phyloP scores from a whole-genome alignment of 208 protist genomes.

The Wallacemonas rigidus region DNA sequence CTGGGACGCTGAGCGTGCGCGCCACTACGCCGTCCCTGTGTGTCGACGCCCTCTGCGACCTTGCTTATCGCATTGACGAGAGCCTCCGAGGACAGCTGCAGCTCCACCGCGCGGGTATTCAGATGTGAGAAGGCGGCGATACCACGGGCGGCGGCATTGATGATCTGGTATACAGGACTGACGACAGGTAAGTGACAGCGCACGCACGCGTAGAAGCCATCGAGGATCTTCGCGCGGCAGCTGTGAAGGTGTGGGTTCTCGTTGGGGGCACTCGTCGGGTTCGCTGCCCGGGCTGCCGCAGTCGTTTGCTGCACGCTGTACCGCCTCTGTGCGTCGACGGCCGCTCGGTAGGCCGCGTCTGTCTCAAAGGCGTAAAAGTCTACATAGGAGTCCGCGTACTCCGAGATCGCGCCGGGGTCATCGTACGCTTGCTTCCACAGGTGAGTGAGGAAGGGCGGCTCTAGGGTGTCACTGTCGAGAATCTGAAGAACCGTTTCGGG shows the following conservation, averaged over 20 bases:
- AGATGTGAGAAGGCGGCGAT: conserved; percentile 57
- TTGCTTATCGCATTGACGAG: neutral
- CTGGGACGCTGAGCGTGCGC: neutral
- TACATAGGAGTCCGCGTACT: conserved; percentile 9
- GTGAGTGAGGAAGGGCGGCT: conserved; percentile 66
- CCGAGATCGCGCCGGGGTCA: conserved; percentile 23
- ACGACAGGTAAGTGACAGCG: conserved; percentile 69
- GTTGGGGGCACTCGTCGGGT: neutral
- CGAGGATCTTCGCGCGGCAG: conserved; percentile 29
- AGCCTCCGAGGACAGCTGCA: conserved; percentile 30
- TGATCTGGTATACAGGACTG: conserved; percentile 51
- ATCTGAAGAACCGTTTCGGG: conserved; percentile 32
- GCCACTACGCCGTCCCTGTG: neutral
- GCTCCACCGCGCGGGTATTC: conserved; percentile 43
- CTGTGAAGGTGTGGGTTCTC: conserved; percentile 34
- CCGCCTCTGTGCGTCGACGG: conserved; percentile 2
- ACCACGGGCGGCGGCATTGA: conserved; percentile 36
- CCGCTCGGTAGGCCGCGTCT: neutral
- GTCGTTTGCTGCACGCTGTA: neutral
- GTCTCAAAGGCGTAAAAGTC: conserved; percentile 9
- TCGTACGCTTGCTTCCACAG: conserved; percentile 65
- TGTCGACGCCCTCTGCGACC: neutral
- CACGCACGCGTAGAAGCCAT: conserved; percentile 78
- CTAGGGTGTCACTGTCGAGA: conserved; percentile 54
- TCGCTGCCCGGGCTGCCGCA: neutral